Percentiles rank a stretch among this genome's conserved stretches.
Conservation (phyloP, 345 rosid genomes). For the Passiflora organensis region DNA sequence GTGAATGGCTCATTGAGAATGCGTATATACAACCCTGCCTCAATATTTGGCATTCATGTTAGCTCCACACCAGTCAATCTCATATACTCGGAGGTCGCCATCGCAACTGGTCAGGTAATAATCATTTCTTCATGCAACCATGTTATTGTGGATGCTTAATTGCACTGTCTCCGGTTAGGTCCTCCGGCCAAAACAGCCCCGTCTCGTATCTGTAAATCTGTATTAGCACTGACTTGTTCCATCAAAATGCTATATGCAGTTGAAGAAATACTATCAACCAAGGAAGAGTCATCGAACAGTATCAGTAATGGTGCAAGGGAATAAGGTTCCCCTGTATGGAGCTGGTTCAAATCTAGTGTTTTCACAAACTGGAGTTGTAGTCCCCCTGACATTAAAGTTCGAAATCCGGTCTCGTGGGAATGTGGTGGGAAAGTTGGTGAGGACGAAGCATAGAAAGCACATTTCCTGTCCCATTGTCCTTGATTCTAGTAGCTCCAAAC, state of each 20-base stretch:
- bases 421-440: conserved; percentile 75
- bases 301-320: conserved; percentile 52
- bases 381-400: conserved; percentile 45
- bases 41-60: conserved; percentile 71
- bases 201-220: background rate
- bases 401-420: conserved; percentile 57
- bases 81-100: conserved; percentile 43
- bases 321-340: conserved; percentile 63
- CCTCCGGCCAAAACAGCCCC: background rate
- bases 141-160: background rate
- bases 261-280: conserved; percentile 64
- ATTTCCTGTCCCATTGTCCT: conserved; percentile 52
- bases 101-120: conserved; percentile 62
- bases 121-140: background rate
- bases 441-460: conserved; percentile 45
- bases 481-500: conserved; percentile 46
- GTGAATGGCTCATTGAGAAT: conserved; percentile 57
- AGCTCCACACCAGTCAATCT: conserved; percentile 57
- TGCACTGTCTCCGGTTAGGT: no score
- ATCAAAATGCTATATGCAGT: conserved; percentile 32
- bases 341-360: conserved; percentile 54
- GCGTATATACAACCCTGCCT: conserved; percentile 64
- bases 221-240: background rate
- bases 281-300: conserved; percentile 55
- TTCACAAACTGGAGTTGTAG: conserved; percentile 35